A percentile compares a stretch with the other conserved stretches of the same genome.
Conservation (phyloP, 148 eudicot genomes). For the Camellia sinensis region DNA sequence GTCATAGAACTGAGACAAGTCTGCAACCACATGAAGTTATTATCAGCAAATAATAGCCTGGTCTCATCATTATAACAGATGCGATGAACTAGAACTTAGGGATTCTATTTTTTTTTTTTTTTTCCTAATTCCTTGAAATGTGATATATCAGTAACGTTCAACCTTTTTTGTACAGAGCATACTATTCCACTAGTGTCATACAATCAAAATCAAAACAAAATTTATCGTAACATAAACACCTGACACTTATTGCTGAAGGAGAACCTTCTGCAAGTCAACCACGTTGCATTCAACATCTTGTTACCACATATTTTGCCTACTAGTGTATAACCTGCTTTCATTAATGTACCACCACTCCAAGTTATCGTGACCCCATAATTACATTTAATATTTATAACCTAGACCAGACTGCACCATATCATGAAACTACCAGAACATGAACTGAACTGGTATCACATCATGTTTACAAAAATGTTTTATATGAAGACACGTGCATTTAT, state of each 20-base stretch:
- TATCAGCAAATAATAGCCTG: background rate
- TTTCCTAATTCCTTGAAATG: no score
- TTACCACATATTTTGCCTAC: background rate
- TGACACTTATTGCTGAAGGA: background rate
- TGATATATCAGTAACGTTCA: background rate
- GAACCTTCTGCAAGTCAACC: background rate
- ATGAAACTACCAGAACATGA: conserved; percentile 2
- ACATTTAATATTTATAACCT: background rate
- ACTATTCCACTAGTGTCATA: no score
- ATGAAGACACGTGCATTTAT: background rate
- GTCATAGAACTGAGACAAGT: background rate
- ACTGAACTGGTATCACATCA: background rate
- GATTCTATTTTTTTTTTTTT: background rate
- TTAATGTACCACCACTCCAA: background rate
- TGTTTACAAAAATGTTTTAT: background rate
- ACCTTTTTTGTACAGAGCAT: background rate
- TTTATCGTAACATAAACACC: background rate
- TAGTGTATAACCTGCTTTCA: background rate
- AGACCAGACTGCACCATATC: background rate
- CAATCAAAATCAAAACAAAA: no score
- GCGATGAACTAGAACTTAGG: background rate
- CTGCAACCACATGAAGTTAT: background rate
- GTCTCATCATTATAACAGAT: background rate
- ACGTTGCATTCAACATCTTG: background rate
- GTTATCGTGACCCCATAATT: background rate